phyloP scores from a whole-genome alignment of 768 basidiomycete species.

The Termitomyces sp. region DNA sequence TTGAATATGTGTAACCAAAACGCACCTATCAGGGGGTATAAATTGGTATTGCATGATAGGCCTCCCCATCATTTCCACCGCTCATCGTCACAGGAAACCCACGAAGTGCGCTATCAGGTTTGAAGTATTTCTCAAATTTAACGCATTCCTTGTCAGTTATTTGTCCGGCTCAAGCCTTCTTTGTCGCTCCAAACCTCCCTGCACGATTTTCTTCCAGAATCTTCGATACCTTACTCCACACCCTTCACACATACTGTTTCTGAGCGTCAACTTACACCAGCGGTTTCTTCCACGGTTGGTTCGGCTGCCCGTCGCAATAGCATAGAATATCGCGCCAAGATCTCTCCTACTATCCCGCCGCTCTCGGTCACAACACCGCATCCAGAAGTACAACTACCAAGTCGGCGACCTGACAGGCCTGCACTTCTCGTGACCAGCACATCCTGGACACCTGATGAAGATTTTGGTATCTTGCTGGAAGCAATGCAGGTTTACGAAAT shows the following conservation, averaged over 20 bases:
- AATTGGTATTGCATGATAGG: constrained; percentile 79
- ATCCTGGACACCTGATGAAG: constrained; percentile 97
- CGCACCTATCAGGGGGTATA: constrained; percentile 52
- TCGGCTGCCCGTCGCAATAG: constrained; percentile 9
- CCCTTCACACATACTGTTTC: constrained; percentile 48
- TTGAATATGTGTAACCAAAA: not conserved
- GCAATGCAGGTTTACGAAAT: constrained; percentile 70
- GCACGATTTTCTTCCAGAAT: constrained; percentile 47
- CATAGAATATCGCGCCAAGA: constrained; percentile 11
- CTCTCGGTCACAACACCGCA: constrained; percentile 24
- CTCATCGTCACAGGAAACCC: constrained; percentile 62
- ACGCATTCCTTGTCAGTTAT: constrained; percentile 31
- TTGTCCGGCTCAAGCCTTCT: constrained; percentile 38
- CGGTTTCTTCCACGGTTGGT: constrained; percentile 4
- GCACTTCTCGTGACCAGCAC: constrained; percentile 89
- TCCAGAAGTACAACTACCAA: constrained; percentile 32
- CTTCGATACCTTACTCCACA: constrained; percentile 50
- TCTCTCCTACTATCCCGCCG: constrained; percentile 14
- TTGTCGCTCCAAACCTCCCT: constrained; percentile 26
- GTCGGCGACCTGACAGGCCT: constrained; percentile 66
- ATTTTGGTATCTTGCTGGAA: constrained; percentile 78
- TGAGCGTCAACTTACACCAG: constrained; percentile 15
- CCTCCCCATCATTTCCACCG: constrained; percentile 83
- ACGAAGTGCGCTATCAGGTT: constrained; percentile 48
- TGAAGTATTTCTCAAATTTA: not conserved